A percentile compares a stretch with the other conserved stretches of the same genome.
phyloP scores from a whole-genome alignment of 1,284 basidiomycete species.

The Vanrija humicola region DNA sequence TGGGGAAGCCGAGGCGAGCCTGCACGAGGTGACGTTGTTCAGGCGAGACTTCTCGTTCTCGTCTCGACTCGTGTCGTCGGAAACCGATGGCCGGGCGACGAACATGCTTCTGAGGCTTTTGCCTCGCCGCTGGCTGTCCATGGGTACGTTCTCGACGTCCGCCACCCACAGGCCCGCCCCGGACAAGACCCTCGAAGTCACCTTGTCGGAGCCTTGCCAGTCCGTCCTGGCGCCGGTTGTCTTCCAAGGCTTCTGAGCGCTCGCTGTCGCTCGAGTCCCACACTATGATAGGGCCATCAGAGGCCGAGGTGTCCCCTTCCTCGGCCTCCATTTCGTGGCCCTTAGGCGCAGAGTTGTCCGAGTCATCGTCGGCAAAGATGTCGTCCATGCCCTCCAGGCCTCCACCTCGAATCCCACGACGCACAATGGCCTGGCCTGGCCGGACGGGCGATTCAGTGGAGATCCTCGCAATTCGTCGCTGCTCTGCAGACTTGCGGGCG shows the following conservation, averaged over 20 bases:
- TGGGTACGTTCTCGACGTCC: neutral
- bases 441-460: slow-evolving; percentile 21
- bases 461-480: neutral
- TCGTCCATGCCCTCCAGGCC: slow-evolving; percentile 18
- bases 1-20: slow-evolving; percentile 33
- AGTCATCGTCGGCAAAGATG: slow-evolving; percentile 13
- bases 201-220: slow-evolving; percentile 38
- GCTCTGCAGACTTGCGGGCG: slow-evolving; percentile 1
- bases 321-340: slow-evolving; percentile 3
- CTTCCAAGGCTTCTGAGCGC: slow-evolving; percentile 29
- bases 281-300: slow-evolving; percentile 8
- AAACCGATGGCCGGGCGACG: no score
- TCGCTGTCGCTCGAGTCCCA: slow-evolving; percentile 15
- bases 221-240: slow-evolving; percentile 25
- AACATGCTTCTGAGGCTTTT: neutral
- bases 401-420: slow-evolving; percentile 17
- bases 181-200: slow-evolving; percentile 40
- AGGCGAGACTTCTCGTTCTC: no score
- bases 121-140: neutral
- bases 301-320: slow-evolving; percentile 4
- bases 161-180: slow-evolving; percentile 7
- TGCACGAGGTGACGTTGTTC: slow-evolving; percentile 16
- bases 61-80: no score
- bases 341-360: neutral
- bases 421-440: slow-evolving; percentile 35